These are phyloP conservation scores for Paxillus rubicundulus DNA, from an alignment of 768 basidiomycete species.

Conservation along the genomic window DNA sequence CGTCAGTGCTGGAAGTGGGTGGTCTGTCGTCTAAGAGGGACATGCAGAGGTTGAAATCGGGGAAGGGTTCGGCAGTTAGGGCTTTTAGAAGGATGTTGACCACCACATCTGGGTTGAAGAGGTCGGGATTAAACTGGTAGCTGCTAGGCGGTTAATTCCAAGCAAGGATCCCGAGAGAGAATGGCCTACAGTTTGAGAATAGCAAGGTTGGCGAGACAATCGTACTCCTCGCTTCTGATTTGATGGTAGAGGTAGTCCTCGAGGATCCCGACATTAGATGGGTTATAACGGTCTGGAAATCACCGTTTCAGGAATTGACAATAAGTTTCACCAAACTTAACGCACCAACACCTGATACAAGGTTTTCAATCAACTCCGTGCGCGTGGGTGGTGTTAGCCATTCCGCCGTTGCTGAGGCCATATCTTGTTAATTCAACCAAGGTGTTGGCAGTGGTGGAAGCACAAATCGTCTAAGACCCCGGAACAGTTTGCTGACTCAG, in stretches of 20 bases:
- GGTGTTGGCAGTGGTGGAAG: slow-evolving; percentile 1
- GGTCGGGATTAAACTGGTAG: slow-evolving; percentile 94
- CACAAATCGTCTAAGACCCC: slow-evolving; percentile 3
- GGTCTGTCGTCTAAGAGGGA: slow-evolving; percentile 84
- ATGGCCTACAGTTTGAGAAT: slow-evolving; percentile 80
- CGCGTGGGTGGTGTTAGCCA: slow-evolving; percentile 79
- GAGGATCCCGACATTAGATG: slow-evolving; percentile 86
- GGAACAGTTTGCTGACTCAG: neutral
- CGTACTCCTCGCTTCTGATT: slow-evolving; percentile 87
- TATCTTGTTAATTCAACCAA: slow-evolving; percentile 15
- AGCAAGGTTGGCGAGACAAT: slow-evolving; percentile 92
- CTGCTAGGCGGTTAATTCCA: slow-evolving; percentile 37
- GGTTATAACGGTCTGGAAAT: slow-evolving; percentile 89
- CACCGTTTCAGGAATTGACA: slow-evolving; percentile 2
- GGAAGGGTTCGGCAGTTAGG: slow-evolving; percentile 77
- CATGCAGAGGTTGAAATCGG: slow-evolving; percentile 93
- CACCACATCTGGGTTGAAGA: slow-evolving; percentile 90
- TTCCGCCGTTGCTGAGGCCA: slow-evolving; percentile 43
- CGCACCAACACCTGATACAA: slow-evolving; percentile 88
- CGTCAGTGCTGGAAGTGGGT: slow-evolving; percentile 55
- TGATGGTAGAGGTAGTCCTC: slow-evolving; percentile 98
- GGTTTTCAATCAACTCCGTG: slow-evolving; percentile 84
- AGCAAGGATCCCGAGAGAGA: neutral
- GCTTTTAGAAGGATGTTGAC: slow-evolving; percentile 94
- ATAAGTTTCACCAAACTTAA: slow-evolving; percentile 2